Base-by-base conservation (phyloP, 306 rosid genomes). In the Gillenia trifoliata region DNA sequence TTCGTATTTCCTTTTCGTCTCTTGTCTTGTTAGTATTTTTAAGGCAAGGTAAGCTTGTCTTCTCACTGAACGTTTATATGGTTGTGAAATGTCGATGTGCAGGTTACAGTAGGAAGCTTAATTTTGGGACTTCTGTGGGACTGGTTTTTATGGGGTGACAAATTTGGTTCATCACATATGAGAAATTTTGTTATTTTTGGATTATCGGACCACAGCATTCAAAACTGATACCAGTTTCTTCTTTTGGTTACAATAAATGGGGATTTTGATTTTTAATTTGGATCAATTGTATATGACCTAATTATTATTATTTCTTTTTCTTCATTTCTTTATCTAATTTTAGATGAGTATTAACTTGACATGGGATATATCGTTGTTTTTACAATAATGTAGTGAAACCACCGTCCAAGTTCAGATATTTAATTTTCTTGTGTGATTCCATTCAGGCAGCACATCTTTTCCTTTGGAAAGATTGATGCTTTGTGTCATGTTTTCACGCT, bases 231-330 rank as follows among this genome's bases (percentile, higher is more conserved):
- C 69, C 70, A 75, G 78, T 78, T 78, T 76, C 73, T 38, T 38
- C 8, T 70, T 78, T 62, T 78, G 60, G 77, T 75, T 77, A 70
- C 66, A 73, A 85, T 68, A 77, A 83, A 74, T 66, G 50, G 79
- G 79, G 85, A 77, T 60, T 82, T 83, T 73, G 89, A 81, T 76
- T 75, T 76, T 81, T 91, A 75, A 73, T 85, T 85, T 81, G 82
- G 84, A 77, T 82, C 45, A 83, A 52, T 73, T 85, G 92, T 83
- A 91, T 82, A 88, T 86, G 85, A 80, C 90, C 75, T 79, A 77
- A 78, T 69, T 79, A 57, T 69, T 79, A 57, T 47, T 61, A 61
- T 38, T 66, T 76, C 59, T 56, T 45, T 83, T 60, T 75, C 60
- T 66, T 28, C 55, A 26, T 28, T 56, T 4, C 61, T 30, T 34